These are phyloP conservation scores for Scheffersomyces insectosa DNA, from an alignment of 1,139 yeast genomes.

Conservation along the genomic window DNA sequence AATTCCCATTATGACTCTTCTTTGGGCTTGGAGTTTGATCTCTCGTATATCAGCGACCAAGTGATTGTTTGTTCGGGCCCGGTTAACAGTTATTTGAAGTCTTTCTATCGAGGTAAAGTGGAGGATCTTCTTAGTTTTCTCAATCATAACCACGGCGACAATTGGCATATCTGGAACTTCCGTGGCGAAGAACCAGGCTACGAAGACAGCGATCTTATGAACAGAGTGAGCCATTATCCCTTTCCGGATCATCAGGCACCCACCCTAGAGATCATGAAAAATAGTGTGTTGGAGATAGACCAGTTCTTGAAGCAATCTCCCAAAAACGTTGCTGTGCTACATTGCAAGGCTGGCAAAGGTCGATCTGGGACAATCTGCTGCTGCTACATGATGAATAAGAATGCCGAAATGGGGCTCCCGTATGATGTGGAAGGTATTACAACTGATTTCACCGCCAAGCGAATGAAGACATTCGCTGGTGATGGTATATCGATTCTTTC, in stretches of 20 bases:
- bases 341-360: constrained; percentile 93
- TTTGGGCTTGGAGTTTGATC: constrained; percentile 44
- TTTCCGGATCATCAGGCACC: constrained; percentile 84
- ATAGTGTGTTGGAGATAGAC: constrained; percentile 47
- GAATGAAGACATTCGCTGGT: constrained; percentile 62
- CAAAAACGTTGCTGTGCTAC: constrained; percentile 64
- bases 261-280: constrained; percentile 51
- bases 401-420: constrained; percentile 14
- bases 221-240: constrained; percentile 42
- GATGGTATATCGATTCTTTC: constrained; percentile 72
- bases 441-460: constrained; percentile 48
- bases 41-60: constrained; percentile 62
- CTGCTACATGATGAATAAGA: constrained; percentile 62
- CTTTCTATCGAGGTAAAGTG: constrained; percentile 57
- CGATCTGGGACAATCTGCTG: constrained; percentile 79
- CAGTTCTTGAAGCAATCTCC: constrained; percentile 31
- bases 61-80: constrained; percentile 79
- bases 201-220: constrained; percentile 36
- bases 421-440: constrained; percentile 48
- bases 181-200: constrained; percentile 60
- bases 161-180: constrained; percentile 78
- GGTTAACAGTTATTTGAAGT: constrained; percentile 41
- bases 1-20: constrained; percentile 17
- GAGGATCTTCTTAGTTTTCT: constrained; percentile 53
- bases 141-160: constrained; percentile 44